phyloP scores from a whole-genome alignment of 345 rosid species.

The Corymbia maculata region DNA sequence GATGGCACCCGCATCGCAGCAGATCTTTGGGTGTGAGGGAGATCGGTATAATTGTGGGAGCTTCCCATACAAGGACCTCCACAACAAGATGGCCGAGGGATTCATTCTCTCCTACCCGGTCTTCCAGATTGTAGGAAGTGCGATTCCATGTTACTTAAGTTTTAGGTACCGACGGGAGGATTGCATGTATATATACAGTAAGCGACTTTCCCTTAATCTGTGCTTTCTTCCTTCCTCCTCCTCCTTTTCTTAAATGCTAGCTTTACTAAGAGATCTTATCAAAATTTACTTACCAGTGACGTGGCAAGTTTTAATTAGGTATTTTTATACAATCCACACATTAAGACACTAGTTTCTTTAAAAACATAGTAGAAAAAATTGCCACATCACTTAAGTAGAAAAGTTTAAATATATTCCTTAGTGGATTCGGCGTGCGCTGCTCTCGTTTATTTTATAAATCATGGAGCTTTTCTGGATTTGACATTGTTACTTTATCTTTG shows the following conservation, averaged over 20 bases:
- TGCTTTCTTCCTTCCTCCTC: too few relatives aligned
- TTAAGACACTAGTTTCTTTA: background rate
- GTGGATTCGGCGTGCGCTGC: fast-evolving
- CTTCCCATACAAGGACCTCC: too few relatives aligned
- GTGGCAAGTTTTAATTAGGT: background rate
- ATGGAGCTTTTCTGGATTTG: background rate
- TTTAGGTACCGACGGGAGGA: background rate
- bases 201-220: background rate
- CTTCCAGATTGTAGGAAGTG: too few relatives aligned
- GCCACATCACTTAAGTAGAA: fast-evolving
- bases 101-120: too few relatives aligned
- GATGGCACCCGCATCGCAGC: too few relatives aligned
- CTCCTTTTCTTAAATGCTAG: background rate
- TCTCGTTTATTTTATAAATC: fast-evolving
- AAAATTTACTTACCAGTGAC: background rate
- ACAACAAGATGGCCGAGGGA: too few relatives aligned
- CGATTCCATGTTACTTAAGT: too few relatives aligned
- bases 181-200: too few relatives aligned
- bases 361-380: background rate
- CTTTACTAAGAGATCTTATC: background rate
- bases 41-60: too few relatives aligned
- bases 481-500: background rate
- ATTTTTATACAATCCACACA: background rate
- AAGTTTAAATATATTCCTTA: too few relatives aligned
- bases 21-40: too few relatives aligned